Evolutionary conservation across 257 asterid genomes (phyloP), one percentile per base, ranked within the genome.

Genomic region (Solanum chiquidenum): DNA sequence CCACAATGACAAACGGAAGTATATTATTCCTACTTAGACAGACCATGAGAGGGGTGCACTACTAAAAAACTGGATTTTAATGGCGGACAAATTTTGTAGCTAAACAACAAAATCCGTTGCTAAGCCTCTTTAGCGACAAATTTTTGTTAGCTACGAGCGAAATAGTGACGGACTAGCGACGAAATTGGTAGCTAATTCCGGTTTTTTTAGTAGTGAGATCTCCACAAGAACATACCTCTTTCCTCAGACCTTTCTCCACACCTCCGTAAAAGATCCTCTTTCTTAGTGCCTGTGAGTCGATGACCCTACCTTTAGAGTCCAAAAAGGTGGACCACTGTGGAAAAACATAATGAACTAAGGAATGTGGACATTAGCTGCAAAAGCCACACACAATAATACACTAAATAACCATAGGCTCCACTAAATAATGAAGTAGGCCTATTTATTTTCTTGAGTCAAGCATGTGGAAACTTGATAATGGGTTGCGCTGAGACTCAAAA

Each of bases 231-330:
- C 91, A 74, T 49, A 97, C 99, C 98, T 95, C 98, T 77, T 92
- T 93, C 89, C 99, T 93, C 92, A 93, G 86, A 93, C 90, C 86
- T 76, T 92, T 96, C 86, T 97, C 99, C 84, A 95, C 92, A 46
- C 99, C 98, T 35, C 99, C 99, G 84, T 96, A 97, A 91, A 96
- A 97, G 90, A 96, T 94, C 92, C 99, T 90, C 89, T 93, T 94
- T 89, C 91, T 92, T 86, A 96, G 91, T 18, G 98, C 93, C 72
- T 94, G 88, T 34, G 98, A 83, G 88, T 97, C 98, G 92, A 55
- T 77, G 21, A 96, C 93, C 82, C 96, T 93, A 55, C 99, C 99
- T 93, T 97, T 99, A 83, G 93, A 93, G 92, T 97, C 99, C 94
- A 96, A 91, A 91, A 93, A 96, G 80, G 94, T 90, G 60, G 88